Evolutionary conservation across 2,329 filamentous ascomycete genomes (phyloP).

Genomic region (Grosmannia clavigera): DNA sequence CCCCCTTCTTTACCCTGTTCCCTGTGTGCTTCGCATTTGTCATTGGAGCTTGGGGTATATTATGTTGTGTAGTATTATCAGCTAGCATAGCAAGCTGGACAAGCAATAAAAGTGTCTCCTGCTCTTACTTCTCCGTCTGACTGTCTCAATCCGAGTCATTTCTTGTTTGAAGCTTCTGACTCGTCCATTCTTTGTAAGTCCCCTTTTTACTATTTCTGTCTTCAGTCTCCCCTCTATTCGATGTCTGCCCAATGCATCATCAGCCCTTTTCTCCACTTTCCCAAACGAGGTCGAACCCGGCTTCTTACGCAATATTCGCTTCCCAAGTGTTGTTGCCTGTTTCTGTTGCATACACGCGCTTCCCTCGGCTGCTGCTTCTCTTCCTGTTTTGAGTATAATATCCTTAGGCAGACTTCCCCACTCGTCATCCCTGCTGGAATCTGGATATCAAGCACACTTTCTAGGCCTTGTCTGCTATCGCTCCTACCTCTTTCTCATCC

Average conservation of each 20-base stretch:
- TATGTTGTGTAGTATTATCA: background rate
- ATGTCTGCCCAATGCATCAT: background rate
- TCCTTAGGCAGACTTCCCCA: slow-evolving; percentile 8
- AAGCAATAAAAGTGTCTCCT: background rate
- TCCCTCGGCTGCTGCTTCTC: background rate
- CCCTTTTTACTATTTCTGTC: background rate
- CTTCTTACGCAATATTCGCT: background rate
- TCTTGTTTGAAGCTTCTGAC: background rate
- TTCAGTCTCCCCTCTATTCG: background rate
- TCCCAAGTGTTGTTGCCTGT: background rate
- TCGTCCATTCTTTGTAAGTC: background rate
- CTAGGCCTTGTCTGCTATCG: no score
- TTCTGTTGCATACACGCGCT: no score
- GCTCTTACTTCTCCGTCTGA: background rate
- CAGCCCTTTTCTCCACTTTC: background rate
- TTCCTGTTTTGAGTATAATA: background rate
- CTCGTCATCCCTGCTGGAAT: background rate
- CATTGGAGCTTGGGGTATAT: background rate
- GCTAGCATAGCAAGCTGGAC: background rate
- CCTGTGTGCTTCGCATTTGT: background rate
- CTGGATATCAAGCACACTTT: background rate
- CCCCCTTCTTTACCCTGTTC: background rate
- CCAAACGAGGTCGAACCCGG: background rate
- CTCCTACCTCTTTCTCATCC: background rate
- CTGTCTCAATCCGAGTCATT: background rate